Evolutionary conservation across 345 rosid species (phyloP).

Genomic region (Murraya koenigii): DNA sequence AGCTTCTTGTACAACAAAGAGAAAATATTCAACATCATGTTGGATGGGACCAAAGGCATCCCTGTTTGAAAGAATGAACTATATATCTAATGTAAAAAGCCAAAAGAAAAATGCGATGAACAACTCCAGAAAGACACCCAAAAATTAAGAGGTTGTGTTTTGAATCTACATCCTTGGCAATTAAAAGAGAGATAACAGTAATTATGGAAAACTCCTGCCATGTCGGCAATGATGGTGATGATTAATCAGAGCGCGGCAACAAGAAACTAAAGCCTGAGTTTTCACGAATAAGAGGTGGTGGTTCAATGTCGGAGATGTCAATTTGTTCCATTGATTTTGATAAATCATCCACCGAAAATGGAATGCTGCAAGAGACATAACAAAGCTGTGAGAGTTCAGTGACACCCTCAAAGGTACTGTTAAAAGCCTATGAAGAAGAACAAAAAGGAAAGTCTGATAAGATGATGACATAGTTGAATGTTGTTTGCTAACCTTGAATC

Average conservation of each 20-base stretch:
- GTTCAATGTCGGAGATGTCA: slow-evolving; percentile 81
- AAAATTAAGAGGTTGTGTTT: slow-evolving; percentile 12
- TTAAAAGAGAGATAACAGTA: not conserved
- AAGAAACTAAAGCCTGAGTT: slow-evolving; percentile 89
- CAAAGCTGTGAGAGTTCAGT: slow-evolving; percentile 4
- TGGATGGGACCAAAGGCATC: slow-evolving; percentile 20
- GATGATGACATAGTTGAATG: not conserved
- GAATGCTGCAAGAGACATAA: slow-evolving; percentile 60
- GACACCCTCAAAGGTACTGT: not conserved
- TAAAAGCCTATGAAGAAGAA: not conserved
- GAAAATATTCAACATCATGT: slow-evolving; percentile 15
- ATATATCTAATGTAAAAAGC: slow-evolving; percentile 15
- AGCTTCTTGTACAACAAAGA: slow-evolving; percentile 31
- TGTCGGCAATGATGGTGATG: not conserved
- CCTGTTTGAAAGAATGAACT: slow-evolving; percentile 30
- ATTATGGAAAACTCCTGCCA: not conserved
- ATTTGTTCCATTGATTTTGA: slow-evolving; percentile 94
- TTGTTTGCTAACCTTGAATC: slow-evolving; percentile 70
- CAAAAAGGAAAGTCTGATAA: not conserved
- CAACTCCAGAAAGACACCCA: slow-evolving; percentile 13
- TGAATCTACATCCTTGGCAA: slow-evolving; percentile 23
- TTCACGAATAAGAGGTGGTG: slow-evolving; percentile 86
- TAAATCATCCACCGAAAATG: slow-evolving; percentile 92
- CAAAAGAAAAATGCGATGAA: not conserved
- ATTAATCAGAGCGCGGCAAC: slow-evolving; percentile 67